Percentiles rank a stretch among this genome's conserved stretches.
These are phyloP conservation scores for Penicillium paradoxum DNA, from an alignment of 495 filamentous ascomycete genomes.

Conservation along the genomic window DNA sequence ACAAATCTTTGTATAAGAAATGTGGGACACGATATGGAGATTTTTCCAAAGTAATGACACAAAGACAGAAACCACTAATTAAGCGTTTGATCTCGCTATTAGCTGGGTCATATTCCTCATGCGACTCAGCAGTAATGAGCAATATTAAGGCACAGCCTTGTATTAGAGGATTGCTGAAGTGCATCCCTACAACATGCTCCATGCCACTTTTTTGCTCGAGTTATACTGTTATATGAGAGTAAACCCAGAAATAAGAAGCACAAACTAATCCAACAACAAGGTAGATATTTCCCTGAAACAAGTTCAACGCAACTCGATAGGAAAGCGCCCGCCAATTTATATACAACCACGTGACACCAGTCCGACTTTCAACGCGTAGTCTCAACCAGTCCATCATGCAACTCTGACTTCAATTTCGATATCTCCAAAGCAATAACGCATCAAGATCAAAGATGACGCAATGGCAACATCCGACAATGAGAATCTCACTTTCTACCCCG, in stretches of 20 bases:
- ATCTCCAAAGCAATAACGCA: background rate
- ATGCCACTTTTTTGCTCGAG: too few relatives aligned
- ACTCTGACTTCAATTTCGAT: background rate
- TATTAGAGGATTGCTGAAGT: too few relatives aligned
- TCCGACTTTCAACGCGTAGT: background rate
- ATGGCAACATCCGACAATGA: constrained; percentile 30
- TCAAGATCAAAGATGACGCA: constrained; percentile 29
- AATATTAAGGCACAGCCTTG: too few relatives aligned
- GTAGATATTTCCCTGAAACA: too few relatives aligned
- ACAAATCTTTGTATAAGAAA: constrained; percentile 13
- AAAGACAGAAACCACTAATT: background rate
- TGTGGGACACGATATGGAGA: background rate
- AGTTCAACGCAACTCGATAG: too few relatives aligned
- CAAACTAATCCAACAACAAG: too few relatives aligned
- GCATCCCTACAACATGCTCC: too few relatives aligned
- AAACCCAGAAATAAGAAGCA: too few relatives aligned
- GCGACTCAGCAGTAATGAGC: too few relatives aligned
- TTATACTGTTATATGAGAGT: too few relatives aligned
- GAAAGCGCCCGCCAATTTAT: background rate
- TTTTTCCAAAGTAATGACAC: background rate
- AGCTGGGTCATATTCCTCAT: too few relatives aligned
- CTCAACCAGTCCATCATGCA: background rate
- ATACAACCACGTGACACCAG: constrained; percentile 11
- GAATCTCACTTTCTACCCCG: constrained; percentile 61
- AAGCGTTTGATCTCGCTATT: too few relatives aligned